Conservation (phyloP, 163 green algal species). For the Scenedesmus sp. region DNA sequence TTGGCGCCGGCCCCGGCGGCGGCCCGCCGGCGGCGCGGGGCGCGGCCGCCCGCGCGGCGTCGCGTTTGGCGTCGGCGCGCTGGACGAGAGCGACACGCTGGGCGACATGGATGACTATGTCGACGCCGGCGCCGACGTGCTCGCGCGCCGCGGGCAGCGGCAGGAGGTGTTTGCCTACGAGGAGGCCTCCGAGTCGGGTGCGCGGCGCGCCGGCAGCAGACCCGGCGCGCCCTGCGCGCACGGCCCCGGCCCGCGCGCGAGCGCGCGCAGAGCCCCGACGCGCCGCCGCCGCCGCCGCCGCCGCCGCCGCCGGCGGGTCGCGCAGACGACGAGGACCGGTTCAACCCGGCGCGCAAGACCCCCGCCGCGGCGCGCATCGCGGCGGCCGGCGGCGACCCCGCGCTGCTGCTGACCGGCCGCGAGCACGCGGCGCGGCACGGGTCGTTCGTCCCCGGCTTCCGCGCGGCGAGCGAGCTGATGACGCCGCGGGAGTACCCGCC, state of each 20-base stretch:
- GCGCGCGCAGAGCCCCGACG: neutral
- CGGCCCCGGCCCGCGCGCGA: neutral
- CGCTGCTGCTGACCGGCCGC: slow-evolving; percentile 3
- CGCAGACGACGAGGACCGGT: slow-evolving; percentile 47
- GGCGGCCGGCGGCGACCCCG: slow-evolving; percentile 22
- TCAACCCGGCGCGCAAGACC: slow-evolving; percentile 24
- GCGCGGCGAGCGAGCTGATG: slow-evolving; percentile 7
- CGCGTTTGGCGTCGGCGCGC: slow-evolving; percentile 79
- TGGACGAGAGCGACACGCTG: slow-evolving; percentile 67
- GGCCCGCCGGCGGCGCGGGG: too few relatives aligned
- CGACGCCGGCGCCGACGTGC: slow-evolving; percentile 48
- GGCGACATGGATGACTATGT: slow-evolving; percentile 74
- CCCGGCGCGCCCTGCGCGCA: too few relatives aligned
- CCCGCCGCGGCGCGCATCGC: slow-evolving; percentile 36
- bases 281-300: too few relatives aligned
- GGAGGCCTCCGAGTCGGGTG: slow-evolving; percentile 40
- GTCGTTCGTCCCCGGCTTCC: slow-evolving; percentile 60
- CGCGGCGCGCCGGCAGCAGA: slow-evolving; percentile 39
- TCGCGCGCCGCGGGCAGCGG: slow-evolving; percentile 7
- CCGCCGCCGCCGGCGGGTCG: neutral
- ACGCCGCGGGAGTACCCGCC: slow-evolving; percentile 26
- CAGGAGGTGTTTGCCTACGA: slow-evolving; percentile 46
- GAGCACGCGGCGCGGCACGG: slow-evolving; percentile 26
- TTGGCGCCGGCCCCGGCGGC: neutral
- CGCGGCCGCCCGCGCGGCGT: slow-evolving; percentile 58